Evolutionary conservation across 441 rosid genomes (phyloP).

Genomic region (Breynia disticha): DNA sequence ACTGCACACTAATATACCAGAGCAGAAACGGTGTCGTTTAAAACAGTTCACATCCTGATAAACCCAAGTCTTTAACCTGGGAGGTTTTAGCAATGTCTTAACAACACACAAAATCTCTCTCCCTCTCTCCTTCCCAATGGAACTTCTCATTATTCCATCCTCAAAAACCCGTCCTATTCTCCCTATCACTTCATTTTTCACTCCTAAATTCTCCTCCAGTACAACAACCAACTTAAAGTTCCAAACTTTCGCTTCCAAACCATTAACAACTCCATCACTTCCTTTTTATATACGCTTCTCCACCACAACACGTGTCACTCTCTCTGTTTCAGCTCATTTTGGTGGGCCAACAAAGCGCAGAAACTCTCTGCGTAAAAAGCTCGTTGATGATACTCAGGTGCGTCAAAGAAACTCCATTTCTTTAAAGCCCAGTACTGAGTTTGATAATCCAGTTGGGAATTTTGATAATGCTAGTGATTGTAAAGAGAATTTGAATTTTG

Average conservation of each 20-base stretch:
- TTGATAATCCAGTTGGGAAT: slow-evolving; percentile 12
- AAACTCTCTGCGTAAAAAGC: slow-evolving; percentile 67
- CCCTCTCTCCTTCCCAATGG: slow-evolving; percentile 23
- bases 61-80: background rate
- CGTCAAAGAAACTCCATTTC: slow-evolving; percentile 28
- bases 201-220: slow-evolving; percentile 24
- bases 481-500: slow-evolving; percentile 16
- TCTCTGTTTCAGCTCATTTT: slow-evolving; percentile 47
- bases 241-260: slow-evolving; percentile 17
- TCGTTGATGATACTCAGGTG: slow-evolving; percentile 43
- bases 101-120: slow-evolving; percentile 10
- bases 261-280: slow-evolving; percentile 12
- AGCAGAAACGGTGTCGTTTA: too few relatives aligned
- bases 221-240: slow-evolving; percentile 12
- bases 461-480: slow-evolving; percentile 6
- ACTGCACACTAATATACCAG: too few relatives aligned
- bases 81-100: slow-evolving; percentile 16
- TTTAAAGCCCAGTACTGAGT: slow-evolving; percentile 25
- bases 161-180: slow-evolving; percentile 12
- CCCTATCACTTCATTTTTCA: slow-evolving; percentile 15
- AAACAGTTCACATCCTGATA: too few relatives aligned
- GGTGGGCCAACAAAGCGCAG: slow-evolving; percentile 47
- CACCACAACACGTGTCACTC: slow-evolving; percentile 1
- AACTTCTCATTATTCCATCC: slow-evolving; percentile 26
- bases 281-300: slow-evolving; percentile 17